Percentiles rank a stretch among this genome's conserved stretches.
phyloP scores from a whole-genome alignment of 768 basidiomycete species.

The Boletus subcaerulescens region DNA sequence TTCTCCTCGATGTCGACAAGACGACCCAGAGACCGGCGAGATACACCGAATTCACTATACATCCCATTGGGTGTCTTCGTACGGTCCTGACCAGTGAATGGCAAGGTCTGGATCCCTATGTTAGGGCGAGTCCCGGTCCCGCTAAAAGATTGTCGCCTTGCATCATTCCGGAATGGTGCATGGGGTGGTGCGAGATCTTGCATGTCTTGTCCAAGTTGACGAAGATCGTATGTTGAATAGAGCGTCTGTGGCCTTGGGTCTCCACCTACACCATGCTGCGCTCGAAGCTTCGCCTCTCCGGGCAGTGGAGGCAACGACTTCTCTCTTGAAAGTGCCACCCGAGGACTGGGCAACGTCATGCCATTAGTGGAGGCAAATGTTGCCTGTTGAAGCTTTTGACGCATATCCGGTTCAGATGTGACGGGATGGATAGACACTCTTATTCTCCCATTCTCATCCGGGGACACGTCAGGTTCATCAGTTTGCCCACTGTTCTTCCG shows the following conservation, averaged over 20 bases:
- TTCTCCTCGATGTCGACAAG: conserved; percentile 32
- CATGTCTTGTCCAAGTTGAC: conserved; percentile 40
- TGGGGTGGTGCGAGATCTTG: conserved; percentile 60
- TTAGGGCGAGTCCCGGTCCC: conserved; percentile 61
- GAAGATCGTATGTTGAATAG: conserved; percentile 58
- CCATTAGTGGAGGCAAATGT: conserved; percentile 33
- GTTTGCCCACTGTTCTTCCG: conserved; percentile 40
- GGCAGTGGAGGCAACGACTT: conserved; percentile 81
- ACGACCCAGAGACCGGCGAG: conserved; percentile 54
- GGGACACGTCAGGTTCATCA: conserved; percentile 38
- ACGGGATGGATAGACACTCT: conserved; percentile 49
- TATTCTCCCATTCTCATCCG: conserved; percentile 33
- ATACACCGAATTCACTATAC: conserved; percentile 75
- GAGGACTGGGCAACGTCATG: conserved; percentile 29
- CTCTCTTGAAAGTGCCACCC: conserved; percentile 45
- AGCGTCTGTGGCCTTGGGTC: conserved; percentile 64
- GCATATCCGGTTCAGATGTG: conserved; percentile 62
- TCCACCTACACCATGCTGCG: conserved; percentile 30
- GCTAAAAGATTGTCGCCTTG: conserved; percentile 73
- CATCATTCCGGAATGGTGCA: conserved; percentile 60
- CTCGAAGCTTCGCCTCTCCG: conserved; percentile 45
- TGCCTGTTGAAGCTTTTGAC: conserved; percentile 41
- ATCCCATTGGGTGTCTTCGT: conserved; percentile 33
- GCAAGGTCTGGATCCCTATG: conserved; percentile 50
- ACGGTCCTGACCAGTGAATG: conserved; percentile 37